phyloP scores from a whole-genome alignment of 164 flowering plant species.

The Litsea cubeba region DNA sequence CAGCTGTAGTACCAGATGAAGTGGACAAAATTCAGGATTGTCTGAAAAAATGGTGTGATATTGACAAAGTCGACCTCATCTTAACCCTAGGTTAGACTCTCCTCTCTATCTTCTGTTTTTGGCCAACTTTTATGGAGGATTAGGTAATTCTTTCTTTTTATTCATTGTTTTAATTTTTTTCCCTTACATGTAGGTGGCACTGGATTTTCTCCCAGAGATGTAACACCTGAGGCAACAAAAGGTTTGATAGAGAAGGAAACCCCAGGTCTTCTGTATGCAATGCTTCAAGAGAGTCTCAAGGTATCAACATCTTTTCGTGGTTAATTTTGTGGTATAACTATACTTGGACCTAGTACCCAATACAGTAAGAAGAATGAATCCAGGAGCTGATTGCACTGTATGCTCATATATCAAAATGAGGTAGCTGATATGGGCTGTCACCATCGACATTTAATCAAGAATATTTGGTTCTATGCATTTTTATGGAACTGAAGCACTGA shows the following conservation, averaged over 20 bases:
- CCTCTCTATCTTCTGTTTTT: slow-evolving; percentile 1
- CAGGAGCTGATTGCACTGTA: no score
- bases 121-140: background rate
- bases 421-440: no score
- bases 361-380: no score
- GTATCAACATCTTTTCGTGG: slow-evolving; percentile 28
- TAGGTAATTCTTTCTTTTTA: background rate
- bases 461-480: no score
- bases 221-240: slow-evolving; percentile 98
- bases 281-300: slow-evolving; percentile 97
- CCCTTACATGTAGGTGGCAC: slow-evolving; percentile 62
- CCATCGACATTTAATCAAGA: no score
- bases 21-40: slow-evolving; percentile 54
- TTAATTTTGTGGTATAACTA: background rate
- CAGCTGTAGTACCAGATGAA: slow-evolving; percentile 87
- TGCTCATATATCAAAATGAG: no score
- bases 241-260: slow-evolving; percentile 81
- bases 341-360: background rate
- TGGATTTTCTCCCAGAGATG: slow-evolving; percentile 88
- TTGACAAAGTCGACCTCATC: slow-evolving; percentile 77
- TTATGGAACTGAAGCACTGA: no score
- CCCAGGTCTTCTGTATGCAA: slow-evolving; percentile 83
- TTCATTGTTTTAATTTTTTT: background rate
- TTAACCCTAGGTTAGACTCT: slow-evolving; percentile 68
- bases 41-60: slow-evolving; percentile 71